Percentiles rank a stretch among this genome's conserved stretches.
phyloP scores from a whole-genome alignment of 371 early-diverging fungal genomes.

The Mortierella sp. region DNA sequence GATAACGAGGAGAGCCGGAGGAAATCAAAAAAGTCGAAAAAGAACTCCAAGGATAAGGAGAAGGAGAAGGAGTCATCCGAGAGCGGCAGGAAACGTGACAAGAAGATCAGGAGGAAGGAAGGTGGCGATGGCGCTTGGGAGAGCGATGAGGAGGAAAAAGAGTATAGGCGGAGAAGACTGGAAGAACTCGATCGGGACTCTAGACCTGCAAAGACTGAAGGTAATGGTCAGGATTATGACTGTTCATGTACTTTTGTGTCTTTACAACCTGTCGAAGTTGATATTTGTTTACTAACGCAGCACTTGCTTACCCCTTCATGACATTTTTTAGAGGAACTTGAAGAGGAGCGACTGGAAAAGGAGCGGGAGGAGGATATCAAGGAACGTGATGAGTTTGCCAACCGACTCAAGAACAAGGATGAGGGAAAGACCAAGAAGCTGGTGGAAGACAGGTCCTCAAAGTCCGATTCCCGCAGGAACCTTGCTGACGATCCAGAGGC shows the following conservation, averaged over 20 bases:
- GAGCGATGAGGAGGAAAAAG: slow-evolving; percentile 75
- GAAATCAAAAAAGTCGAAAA: slow-evolving; percentile 39
- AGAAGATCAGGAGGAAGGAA: slow-evolving; percentile 62
- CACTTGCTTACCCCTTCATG: neutral
- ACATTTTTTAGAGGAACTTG: slow-evolving; percentile 31
- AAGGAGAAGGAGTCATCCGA: slow-evolving; percentile 46
- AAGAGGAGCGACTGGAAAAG: slow-evolving; percentile 58
- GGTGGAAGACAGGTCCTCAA: slow-evolving; percentile 86
- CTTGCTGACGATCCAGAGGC: slow-evolving; percentile 89
- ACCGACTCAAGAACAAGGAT: slow-evolving; percentile 87
- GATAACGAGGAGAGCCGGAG: slow-evolving; percentile 26
- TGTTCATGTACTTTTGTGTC: neutral
- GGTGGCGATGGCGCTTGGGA: slow-evolving; percentile 67
- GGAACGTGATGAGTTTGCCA: slow-evolving; percentile 94
- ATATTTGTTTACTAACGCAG: neutral
- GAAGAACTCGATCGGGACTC: slow-evolving; percentile 60
- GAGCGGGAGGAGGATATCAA: slow-evolving; percentile 76
- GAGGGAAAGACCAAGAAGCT: slow-evolving; percentile 85
- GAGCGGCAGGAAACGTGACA: slow-evolving; percentile 17
- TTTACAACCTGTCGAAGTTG: neutral
- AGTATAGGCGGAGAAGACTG: slow-evolving; percentile 62
- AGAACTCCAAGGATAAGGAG: slow-evolving; percentile 46
- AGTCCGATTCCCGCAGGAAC: slow-evolving; percentile 79
- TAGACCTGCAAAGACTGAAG: slow-evolving; percentile 57
- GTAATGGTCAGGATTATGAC: slow-evolving; percentile 1